These are phyloP conservation scores for Gastrolobium bilobum DNA, from an alignment of 306 rosid genomes.

Conservation along the genomic window DNA sequence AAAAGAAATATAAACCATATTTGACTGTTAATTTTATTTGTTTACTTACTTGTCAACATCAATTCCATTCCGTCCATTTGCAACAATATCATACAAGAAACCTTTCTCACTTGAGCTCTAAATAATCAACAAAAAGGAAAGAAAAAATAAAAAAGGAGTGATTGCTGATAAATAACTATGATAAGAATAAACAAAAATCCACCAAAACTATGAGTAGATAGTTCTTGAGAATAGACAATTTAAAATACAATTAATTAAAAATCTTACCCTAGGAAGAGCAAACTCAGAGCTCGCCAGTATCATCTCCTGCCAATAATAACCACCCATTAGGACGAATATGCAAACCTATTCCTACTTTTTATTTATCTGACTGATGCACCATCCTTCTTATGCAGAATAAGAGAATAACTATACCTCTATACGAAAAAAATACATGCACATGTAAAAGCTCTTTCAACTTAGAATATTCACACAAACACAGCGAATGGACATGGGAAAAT, in stretches of 20 bases:
- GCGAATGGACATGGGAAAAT: not conserved
- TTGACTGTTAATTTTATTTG: slow-evolving; percentile 9
- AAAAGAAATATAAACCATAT: slow-evolving; percentile 14
- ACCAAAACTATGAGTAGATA: slow-evolving; percentile 24
- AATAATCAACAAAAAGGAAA: slow-evolving; percentile 31
- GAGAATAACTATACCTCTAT: slow-evolving; percentile 12
- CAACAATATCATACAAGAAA: slow-evolving; percentile 95
- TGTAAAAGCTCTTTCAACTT: slow-evolving; percentile 24
- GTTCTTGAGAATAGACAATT: slow-evolving; percentile 8
- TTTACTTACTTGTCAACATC: slow-evolving; percentile 94
- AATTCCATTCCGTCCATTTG: slow-evolving; percentile 97
- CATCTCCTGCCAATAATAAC: slow-evolving; percentile 79
- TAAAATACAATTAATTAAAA: slow-evolving; percentile 4
- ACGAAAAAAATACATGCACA: slow-evolving; percentile 19
- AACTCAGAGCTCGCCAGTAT: slow-evolving; percentile 83
- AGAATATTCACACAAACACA: slow-evolving; percentile 10
- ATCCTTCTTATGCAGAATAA: slow-evolving; percentile 18
- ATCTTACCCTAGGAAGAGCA: slow-evolving; percentile 68
- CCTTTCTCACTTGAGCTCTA: slow-evolving; percentile 81
- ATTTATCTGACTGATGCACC: slow-evolving; percentile 26
- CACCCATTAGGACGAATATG: slow-evolving; percentile 41
- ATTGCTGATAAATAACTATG: slow-evolving; percentile 2
- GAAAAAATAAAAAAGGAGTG: not conserved
- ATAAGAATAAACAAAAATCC: slow-evolving; percentile 40
- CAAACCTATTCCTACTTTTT: slow-evolving; percentile 27